Conservation (phyloP, 2,329 filamentous ascomycete species). For the Verticillium dahliae region DNA sequence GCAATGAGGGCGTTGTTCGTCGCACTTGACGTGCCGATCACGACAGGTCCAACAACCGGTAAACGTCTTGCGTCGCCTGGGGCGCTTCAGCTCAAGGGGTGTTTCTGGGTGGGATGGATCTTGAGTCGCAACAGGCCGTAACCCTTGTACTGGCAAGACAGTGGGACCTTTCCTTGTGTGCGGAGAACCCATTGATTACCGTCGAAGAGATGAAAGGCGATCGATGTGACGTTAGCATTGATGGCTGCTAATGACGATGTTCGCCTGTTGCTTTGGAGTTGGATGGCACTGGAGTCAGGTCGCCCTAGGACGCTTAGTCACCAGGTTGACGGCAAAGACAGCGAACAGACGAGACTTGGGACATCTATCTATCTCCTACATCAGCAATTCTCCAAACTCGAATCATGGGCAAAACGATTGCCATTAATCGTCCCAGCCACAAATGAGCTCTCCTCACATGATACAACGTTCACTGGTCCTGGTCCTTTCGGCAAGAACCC, state of each 20-base stretch:
- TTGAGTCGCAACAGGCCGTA: background rate
- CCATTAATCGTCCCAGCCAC: too few relatives aligned
- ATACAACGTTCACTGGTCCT: background rate
- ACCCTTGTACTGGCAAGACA: background rate
- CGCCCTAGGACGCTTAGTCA: background rate
- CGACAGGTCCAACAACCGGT: slow-evolving; percentile 30
- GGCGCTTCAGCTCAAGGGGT: background rate
- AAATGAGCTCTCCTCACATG: background rate
- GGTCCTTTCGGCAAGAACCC: background rate
- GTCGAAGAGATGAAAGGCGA: background rate
- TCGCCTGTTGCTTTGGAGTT: background rate
- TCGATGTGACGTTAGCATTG: background rate
- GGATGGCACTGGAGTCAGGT: background rate
- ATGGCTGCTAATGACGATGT: background rate
- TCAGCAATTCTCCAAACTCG: too few relatives aligned
- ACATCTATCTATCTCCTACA: too few relatives aligned
- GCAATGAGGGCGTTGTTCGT: slow-evolving; percentile 23
- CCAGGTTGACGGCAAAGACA: too few relatives aligned
- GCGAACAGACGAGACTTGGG: too few relatives aligned
- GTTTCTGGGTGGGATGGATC: background rate
- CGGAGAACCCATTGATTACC: background rate
- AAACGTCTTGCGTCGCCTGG: slow-evolving; percentile 15
- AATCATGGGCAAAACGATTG: too few relatives aligned
- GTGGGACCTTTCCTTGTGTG: background rate
- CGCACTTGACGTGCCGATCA: slow-evolving; percentile 25